phyloP scores from a whole-genome alignment of 2,329 filamentous ascomycete species.

The Aspergillus sp. region DNA sequence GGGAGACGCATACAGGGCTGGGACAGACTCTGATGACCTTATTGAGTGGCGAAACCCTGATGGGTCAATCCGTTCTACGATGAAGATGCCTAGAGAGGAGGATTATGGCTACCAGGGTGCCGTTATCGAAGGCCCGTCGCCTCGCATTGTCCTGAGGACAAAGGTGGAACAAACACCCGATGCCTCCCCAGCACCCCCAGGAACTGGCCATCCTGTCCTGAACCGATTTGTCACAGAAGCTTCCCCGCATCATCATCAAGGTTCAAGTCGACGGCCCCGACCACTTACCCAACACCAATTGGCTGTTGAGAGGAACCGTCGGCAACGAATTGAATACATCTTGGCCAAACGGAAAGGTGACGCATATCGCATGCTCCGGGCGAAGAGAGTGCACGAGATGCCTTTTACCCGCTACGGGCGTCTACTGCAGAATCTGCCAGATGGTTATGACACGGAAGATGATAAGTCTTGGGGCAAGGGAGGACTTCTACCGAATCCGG shows the following conservation, averaged over 20 bases:
- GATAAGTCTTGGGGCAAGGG: slow-evolving; percentile 45
- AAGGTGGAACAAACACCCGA: slow-evolving; percentile 45
- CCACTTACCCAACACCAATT: slow-evolving; percentile 52
- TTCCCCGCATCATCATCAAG: slow-evolving; percentile 28
- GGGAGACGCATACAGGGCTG: slow-evolving; percentile 1
- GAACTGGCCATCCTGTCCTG: slow-evolving; percentile 42
- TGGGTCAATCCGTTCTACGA: slow-evolving; percentile 17
- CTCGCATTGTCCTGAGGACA: slow-evolving; percentile 46
- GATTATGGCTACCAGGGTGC: slow-evolving; percentile 37
- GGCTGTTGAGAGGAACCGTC: slow-evolving; percentile 50
- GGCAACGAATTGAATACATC: slow-evolving; percentile 49
- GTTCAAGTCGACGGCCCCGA: slow-evolving; percentile 42
- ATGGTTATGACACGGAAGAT: slow-evolving; percentile 49
- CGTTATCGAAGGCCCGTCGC: slow-evolving; percentile 33
- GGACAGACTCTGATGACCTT: slow-evolving; percentile 5
- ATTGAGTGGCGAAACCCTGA: slow-evolving; percentile 10
- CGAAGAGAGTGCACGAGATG: slow-evolving; percentile 39
- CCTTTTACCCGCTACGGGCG: slow-evolving; percentile 43
- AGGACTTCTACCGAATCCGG: slow-evolving; percentile 41
- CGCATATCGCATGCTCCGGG: slow-evolving; percentile 37
- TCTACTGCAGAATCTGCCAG: slow-evolving; percentile 43
- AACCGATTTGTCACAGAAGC: slow-evolving; percentile 41
- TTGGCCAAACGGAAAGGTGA: slow-evolving; percentile 44
- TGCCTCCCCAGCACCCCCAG: slow-evolving; percentile 45
- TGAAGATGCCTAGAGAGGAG: slow-evolving; percentile 40